Conservation (phyloP, 306 rosid species). For the Delonix regia region DNA sequence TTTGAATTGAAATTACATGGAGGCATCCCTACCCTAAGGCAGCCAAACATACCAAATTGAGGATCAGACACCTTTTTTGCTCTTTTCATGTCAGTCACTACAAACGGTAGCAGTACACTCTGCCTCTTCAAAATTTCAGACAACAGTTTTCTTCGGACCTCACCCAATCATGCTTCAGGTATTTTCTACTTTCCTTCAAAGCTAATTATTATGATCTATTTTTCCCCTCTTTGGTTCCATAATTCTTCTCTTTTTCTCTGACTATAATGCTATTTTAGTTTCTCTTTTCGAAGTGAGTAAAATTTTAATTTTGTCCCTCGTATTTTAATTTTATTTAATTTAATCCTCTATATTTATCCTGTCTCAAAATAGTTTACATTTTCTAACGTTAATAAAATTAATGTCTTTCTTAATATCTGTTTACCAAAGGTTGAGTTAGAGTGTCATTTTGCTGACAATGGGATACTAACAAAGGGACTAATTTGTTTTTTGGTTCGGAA, state of each 20-base stretch:
- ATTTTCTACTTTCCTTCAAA: not conserved
- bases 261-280: not conserved
- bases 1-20: no score
- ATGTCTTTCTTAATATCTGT: no score
- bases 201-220: not conserved
- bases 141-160: not conserved
- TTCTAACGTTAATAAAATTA: no score
- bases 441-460: no score
- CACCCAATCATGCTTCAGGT: conserved; percentile 2
- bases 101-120: not conserved
- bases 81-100: conserved; percentile 39
- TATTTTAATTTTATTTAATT: no score
- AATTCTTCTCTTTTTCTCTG: no score
- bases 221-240: not conserved
- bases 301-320: no score
- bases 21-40: conserved; percentile 35
- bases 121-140: not conserved
- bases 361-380: no score
- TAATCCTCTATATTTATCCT: no score
- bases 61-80: conserved; percentile 39
- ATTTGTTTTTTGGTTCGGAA: no score
- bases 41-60: conserved; percentile 44
- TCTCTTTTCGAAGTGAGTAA: not conserved
- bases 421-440: no score
- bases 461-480: no score